phyloP scores from a whole-genome alignment of 2,329 filamentous ascomycete species.

The Xylaria sp. region DNA sequence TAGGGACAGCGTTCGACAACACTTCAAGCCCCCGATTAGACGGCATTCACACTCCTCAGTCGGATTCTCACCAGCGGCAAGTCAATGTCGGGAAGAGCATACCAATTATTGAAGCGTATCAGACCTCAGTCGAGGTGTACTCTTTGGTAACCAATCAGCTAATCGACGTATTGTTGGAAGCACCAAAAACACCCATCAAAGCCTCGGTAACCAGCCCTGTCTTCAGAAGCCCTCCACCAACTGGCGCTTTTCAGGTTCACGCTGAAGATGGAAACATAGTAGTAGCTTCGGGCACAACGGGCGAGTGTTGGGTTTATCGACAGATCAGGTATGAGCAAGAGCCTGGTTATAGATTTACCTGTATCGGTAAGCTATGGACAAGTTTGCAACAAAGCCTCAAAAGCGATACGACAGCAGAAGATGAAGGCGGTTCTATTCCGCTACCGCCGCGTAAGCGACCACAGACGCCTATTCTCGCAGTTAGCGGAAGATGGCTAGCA shows the following conservation, averaged over 20 bases:
- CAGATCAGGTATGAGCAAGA: conserved; percentile 60
- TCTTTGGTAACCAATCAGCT: conserved; percentile 80
- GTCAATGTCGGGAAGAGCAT: conserved; percentile 51
- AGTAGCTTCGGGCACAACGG: conserved; percentile 82
- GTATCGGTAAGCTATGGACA: conserved; percentile 93
- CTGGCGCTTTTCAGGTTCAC: conserved; percentile 78
- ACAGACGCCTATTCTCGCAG: conserved; percentile 73
- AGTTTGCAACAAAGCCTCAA: conserved; percentile 73
- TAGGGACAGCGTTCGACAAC: conserved; percentile 53
- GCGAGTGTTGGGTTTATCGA: conserved; percentile 84
- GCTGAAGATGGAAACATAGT: conserved; percentile 78
- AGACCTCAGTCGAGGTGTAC: conserved; percentile 90
- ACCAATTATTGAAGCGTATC: conserved; percentile 70
- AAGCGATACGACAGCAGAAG: conserved; percentile 60
- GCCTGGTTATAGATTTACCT: conserved; percentile 63
- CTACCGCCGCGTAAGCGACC: conserved; percentile 56
- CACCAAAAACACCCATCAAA: conserved; percentile 70
- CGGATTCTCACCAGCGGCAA: conserved; percentile 54
- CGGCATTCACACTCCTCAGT: conserved; percentile 56
- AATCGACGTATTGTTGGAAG: conserved; percentile 78
- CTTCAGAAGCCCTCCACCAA: conserved; percentile 75
- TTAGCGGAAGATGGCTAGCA: conserved; percentile 80
- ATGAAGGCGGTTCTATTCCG: conserved; percentile 55
- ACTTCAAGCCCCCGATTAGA: conserved; percentile 56
- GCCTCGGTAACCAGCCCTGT: conserved; percentile 69